Evolutionary conservation across 768 basidiomycete species (phyloP), one percentile per base, ranked within the genome.

Genomic region (Auricularia sp.): DNA sequence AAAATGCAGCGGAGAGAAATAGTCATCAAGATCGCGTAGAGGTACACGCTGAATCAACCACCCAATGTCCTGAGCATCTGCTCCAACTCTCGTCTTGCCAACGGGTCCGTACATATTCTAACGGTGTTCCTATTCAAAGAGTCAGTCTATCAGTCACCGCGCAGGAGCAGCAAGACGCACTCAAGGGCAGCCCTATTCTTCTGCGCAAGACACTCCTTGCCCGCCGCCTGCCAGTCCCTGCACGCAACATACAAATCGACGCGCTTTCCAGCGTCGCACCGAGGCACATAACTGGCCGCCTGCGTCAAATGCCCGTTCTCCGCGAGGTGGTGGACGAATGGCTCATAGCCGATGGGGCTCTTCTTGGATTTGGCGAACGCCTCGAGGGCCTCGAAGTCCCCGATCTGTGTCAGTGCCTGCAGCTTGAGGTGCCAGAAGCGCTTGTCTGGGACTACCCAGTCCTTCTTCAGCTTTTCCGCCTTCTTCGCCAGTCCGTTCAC

Each of bases 381-480:
- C 61, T 98, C 94, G 14, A 98, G 80, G 1, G 82, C 86, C 39
- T 94, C 90, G 74, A 94, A 98, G 74, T 97, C 93, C 65, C 85
- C 81, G 24, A 83, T 78, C n/a, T 82, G 80, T 10, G 88, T 88
- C 64, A 98, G 75, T 0, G 94, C 90, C 63, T 92, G 84, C 3
- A 99, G 75, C 73, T 97, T 98, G 68, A 93, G 71, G 76, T 93
- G 90, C 94, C 94, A 98, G 76, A 93, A 98, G 61, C 96, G 81
- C 78, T 95, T 98, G 72, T 98, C 97, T 0, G 94, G 85, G 1
- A 99, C 91, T 72, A 90, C 95, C 80, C 93, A 98, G 68, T 98
- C 96, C 1, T 80, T 79, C 72, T 89, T 88, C 66, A 96, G 75
- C 71, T 89, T 92, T 71, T 99, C 97, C 0, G 94, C 97, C 65